Evolutionary conservation across 176 grass and related monocot genomes (phyloP), one percentile per base, ranked within the genome.

Genomic region (Aegilops tauschii): DNA sequence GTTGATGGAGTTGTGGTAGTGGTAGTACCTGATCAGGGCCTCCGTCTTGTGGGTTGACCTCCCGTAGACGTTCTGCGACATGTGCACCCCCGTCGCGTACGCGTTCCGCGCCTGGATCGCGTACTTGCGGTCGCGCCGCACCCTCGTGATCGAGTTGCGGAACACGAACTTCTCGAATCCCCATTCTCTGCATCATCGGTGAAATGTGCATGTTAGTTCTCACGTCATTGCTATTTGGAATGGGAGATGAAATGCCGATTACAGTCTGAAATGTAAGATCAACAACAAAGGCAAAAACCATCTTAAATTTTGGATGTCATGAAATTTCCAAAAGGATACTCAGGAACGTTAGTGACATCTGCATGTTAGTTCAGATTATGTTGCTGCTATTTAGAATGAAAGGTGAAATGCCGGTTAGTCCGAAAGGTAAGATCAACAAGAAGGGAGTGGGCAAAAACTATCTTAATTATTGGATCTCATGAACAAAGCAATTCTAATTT

Each of bases 81-180:
- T 93, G 89, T 95, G 95, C 82, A 97, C 95, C 0, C 95, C 95
- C 0, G 95, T 79, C 40, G 95, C 86, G 44, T 93, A 97, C 0
- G 93, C 80, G 6, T 97, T 92, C 8, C 76, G 88, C 0, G 91
- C 95, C 77, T 92, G 91, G 83, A 97, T 92, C 2, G 91, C 95
- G n/a, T 97, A 97, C 14, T 97, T 97, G 44, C 95, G 95, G 69
- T 97, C 95, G 34, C 95, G 72, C 9, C 95, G 72, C 50, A 93
- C 88, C 50, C 86, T 79, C 11, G 82, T 88, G 47, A 97, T 86
- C 0, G 93, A 86, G 71, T 97, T 97, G 3, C 89, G 82, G 71
- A 97, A 97, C 14, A 95, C 89, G 10, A 97, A 87, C 23, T 97
- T 97, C 85, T 97, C 93, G 27, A 97, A 92, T 4, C 95, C 95